Evolutionary conservation across 768 basidiomycete species (phyloP).

Genomic region (Trametes cinnabarina): DNA sequence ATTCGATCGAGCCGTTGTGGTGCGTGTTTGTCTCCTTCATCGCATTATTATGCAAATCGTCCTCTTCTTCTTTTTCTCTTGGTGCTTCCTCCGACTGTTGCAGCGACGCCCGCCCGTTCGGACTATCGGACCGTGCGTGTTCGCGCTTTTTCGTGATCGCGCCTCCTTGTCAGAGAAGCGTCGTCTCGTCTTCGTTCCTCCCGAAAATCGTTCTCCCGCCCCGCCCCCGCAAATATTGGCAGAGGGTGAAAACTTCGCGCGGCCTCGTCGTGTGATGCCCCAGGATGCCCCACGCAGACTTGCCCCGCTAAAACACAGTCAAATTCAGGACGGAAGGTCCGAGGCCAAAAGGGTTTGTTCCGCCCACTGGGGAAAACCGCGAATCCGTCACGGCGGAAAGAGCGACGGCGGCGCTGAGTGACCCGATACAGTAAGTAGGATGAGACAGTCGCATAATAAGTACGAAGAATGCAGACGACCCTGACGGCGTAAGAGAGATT

Average conservation of each 20-base stretch:
- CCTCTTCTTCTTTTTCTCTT: not conserved
- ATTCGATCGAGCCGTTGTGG: not conserved
- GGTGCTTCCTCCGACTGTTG: no score
- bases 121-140: not conserved
- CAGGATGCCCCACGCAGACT: no score
- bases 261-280: not conserved
- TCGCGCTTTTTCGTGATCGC: not conserved
- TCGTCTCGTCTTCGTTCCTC: not conserved
- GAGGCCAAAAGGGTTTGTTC: no score
- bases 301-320: no score
- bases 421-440: no score
- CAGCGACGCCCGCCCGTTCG: not conserved
- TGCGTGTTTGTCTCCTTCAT: not conserved
- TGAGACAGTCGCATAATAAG: not conserved
- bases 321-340: no score
- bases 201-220: slow-evolving; percentile 6
- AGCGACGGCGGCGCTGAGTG: no score
- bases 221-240: slow-evolving; percentile 7
- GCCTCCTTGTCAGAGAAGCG: not conserved
- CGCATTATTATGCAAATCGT: not conserved
- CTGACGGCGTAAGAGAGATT: no score
- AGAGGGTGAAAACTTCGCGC: not conserved
- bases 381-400: no score
- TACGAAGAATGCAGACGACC: not conserved
- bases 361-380: no score